A percentile compares a stretch with the other conserved stretches of the same genome.
Evolutionary conservation across 2,329 filamentous ascomycete genomes (phyloP).

Genomic region (Hirsutella minnesotensis): DNA sequence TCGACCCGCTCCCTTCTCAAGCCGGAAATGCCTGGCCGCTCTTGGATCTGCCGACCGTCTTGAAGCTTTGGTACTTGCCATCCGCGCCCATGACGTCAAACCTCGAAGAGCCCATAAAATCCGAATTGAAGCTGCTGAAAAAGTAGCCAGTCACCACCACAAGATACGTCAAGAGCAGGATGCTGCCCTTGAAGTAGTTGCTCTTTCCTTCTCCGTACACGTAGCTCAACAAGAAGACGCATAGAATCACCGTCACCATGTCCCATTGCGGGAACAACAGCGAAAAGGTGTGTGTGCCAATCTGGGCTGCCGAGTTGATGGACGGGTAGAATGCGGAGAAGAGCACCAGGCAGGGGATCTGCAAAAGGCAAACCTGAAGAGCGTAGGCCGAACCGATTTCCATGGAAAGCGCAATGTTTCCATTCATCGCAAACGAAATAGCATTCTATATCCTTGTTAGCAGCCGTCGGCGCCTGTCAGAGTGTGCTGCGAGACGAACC

Average conservation of each 20-base stretch:
- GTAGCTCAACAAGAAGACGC: conserved; percentile 91
- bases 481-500: conserved; percentile 36
- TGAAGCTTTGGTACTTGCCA: conserved; percentile 37
- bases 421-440: conserved; percentile 99
- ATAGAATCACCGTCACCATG: conserved; percentile 92
- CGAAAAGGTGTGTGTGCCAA: conserved; percentile 56
- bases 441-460: conserved; percentile 53
- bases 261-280: conserved; percentile 98
- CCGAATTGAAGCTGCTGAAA: conserved; percentile 51
- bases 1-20: background rate
- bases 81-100: conserved; percentile 42
- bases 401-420: conserved; percentile 97
- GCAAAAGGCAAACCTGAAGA: conserved; percentile 86
- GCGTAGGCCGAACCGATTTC: conserved; percentile 97
- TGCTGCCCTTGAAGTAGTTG: conserved; percentile 99
- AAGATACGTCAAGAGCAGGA: conserved; percentile 82
- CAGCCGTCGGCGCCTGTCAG: background rate
- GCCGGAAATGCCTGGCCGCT: conserved; percentile 15
- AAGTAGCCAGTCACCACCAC: conserved; percentile 90
- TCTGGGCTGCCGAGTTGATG: conserved; percentile 22
- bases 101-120: conserved; percentile 30
- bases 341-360: conserved; percentile 84
- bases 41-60: conserved; percentile 38
- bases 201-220: conserved; percentile 98
- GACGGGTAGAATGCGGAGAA: conserved; percentile 68